These are phyloP conservation scores for Melastoma malabathricum DNA, from an alignment of 345 rosid genomes.

Conservation along the genomic window DNA sequence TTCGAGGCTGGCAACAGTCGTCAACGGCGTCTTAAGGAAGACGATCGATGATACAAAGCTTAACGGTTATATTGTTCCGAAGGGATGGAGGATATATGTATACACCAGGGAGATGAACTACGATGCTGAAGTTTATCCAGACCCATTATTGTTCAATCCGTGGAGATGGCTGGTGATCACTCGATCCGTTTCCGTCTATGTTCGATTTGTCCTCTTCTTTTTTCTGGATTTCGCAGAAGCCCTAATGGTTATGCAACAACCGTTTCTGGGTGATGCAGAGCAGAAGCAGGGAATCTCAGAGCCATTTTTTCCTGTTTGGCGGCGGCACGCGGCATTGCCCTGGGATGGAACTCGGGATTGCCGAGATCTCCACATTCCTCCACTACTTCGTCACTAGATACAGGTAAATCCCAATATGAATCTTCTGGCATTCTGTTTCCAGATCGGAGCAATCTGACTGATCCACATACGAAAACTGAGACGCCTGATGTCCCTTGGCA, in stretches of 20 bases:
- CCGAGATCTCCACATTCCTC: constrained; percentile 70
- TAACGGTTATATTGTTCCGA: constrained; percentile 41
- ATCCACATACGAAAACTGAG: not conserved
- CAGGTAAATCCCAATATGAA: constrained; percentile 22
- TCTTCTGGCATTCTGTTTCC: not conserved
- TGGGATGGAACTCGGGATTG: constrained; percentile 82
- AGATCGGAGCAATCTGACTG: too few species aligned
- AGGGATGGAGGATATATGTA: constrained; percentile 51
- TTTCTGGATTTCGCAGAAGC: too few species aligned
- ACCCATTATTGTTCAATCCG: constrained; percentile 59
- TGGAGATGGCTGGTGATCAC: constrained; percentile 67
- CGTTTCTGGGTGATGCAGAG: constrained; percentile 25
- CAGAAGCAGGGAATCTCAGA: constrained; percentile 50
- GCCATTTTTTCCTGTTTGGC: constrained; percentile 55
- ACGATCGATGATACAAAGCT: constrained; percentile 53
- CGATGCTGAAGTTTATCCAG: constrained; percentile 47
- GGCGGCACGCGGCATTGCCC: constrained; percentile 83
- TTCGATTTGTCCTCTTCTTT: not conserved
- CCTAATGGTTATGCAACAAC: too few species aligned
- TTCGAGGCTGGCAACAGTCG: constrained; percentile 65
- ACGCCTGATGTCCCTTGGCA: constrained; percentile 9
- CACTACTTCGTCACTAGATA: constrained; percentile 81
- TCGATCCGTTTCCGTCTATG: not conserved
- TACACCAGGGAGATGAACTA: constrained; percentile 68
- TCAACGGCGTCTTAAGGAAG: constrained; percentile 74